A percentile compares a stretch with the other conserved stretches of the same genome.
Evolutionary conservation across 2,329 filamentous ascomycete species (phyloP).

Genomic region (Fusarium secorum): DNA sequence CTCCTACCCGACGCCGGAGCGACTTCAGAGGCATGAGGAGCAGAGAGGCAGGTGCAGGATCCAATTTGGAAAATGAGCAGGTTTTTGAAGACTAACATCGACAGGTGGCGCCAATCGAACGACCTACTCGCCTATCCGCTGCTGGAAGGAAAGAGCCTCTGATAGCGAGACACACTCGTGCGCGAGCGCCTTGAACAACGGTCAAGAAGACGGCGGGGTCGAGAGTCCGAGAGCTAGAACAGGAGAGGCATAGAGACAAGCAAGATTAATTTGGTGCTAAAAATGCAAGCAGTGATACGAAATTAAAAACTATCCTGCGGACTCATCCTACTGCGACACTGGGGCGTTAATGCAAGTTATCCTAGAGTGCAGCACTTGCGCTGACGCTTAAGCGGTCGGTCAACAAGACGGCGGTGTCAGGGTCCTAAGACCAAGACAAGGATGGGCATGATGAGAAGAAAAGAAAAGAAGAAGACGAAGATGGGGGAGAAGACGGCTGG

Average conservation of each 20-base stretch:
- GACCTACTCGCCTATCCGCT: not conserved
- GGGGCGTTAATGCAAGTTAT: no score
- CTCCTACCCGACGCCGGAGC: not conserved
- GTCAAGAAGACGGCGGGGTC: not conserved
- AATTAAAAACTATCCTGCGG: not conserved
- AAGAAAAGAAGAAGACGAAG: no score
- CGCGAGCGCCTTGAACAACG: not conserved
- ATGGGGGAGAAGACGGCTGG: not conserved
- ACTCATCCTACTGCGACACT: not conserved
- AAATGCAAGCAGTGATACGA: not conserved
- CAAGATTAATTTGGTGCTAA: not conserved
- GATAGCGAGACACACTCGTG: not conserved
- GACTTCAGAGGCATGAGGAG: no score
- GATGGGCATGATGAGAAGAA: not conserved
- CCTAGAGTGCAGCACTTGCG: not conserved
- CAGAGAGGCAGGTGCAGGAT: not conserved
- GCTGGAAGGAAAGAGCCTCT: not conserved
- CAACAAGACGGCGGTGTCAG: no score
- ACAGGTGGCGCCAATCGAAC: not conserved
- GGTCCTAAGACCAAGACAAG: no score
- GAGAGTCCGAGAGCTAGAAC: not conserved
- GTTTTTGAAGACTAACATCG: not conserved
- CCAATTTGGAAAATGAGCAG: not conserved
- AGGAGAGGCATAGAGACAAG: not conserved
- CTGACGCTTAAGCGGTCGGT: no score